phyloP scores from a whole-genome alignment of 768 basidiomycete genomes.

The Tulasnella sp. region DNA sequence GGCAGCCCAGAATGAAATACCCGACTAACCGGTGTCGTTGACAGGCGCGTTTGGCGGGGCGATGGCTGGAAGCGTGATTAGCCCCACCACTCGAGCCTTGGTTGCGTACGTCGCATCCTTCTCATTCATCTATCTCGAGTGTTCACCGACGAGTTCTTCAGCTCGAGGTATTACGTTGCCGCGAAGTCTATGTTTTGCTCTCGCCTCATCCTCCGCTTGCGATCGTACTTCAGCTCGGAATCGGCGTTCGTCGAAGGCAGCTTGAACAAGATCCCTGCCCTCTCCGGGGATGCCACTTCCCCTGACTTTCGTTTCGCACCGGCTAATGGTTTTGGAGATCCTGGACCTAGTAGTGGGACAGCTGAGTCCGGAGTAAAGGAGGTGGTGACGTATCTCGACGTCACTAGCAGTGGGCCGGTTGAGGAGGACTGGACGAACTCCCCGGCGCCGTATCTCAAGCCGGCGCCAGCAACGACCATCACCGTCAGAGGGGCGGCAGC shows the following conservation, averaged over 20 bases:
- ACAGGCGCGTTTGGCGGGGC: not conserved
- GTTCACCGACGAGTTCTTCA: not conserved
- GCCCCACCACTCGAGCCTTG: not conserved
- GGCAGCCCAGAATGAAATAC: not conserved
- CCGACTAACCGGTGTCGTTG: not conserved
- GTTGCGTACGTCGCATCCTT: not conserved
- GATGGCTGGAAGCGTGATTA: too few species aligned
- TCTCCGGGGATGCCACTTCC: not conserved
- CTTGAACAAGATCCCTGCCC: not conserved
- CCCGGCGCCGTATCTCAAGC: too few species aligned
- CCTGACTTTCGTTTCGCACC: too few species aligned
- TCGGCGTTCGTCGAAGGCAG: not conserved
- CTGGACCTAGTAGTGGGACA: too few species aligned
- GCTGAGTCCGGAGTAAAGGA: too few species aligned
- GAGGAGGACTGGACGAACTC: too few species aligned
- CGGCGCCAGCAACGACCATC: too few species aligned
- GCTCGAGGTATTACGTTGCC: not conserved
- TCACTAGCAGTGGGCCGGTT: too few species aligned
- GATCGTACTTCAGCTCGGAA: not conserved
- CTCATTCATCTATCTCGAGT: not conserved
- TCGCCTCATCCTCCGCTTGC: conserved; percentile 5
- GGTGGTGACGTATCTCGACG: too few species aligned
- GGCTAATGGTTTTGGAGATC: too few species aligned
- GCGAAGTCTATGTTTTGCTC: conserved; percentile 1
- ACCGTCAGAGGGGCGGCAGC: too few species aligned